These are phyloP conservation scores for Heritiera littoralis DNA, from an alignment of 345 rosid species.

Conservation along the genomic window DNA sequence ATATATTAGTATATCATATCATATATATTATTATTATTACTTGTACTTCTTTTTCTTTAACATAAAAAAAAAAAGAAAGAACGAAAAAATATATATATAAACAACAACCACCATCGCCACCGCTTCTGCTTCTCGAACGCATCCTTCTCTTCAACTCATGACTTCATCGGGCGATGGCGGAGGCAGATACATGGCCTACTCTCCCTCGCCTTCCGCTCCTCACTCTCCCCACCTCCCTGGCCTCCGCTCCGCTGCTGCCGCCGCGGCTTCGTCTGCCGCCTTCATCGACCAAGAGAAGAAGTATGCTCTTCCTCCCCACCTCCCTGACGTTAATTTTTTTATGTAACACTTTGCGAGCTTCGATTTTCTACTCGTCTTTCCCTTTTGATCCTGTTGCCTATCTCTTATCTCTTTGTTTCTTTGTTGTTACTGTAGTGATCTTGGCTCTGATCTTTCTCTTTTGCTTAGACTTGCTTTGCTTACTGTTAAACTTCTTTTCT, in stretches of 20 bases:
- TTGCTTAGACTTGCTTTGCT: not conserved
- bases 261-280: slow-evolving; percentile 27
- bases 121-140: not conserved
- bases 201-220: slow-evolving; percentile 81
- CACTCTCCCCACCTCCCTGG: slow-evolving; percentile 60
- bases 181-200: slow-evolving; percentile 77
- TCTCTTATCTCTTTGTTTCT: not conserved
- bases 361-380: slow-evolving; percentile 7
- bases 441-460: not conserved
- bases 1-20: too few species aligned
- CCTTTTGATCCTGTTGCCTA: not conserved
- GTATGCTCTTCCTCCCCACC: slow-evolving; percentile 34
- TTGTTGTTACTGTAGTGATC: slow-evolving; percentile 1
- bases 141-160: slow-evolving; percentile 30
- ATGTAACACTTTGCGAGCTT: slow-evolving; percentile 8
- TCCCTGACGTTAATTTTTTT: not conserved
- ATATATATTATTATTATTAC: too few species aligned
- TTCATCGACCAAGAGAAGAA: slow-evolving; percentile 85
- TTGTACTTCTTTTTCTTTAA: not conserved
- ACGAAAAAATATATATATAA: too few species aligned
- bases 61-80: not conserved
- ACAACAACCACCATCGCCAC: not conserved
- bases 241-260: slow-evolving; percentile 51
- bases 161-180: slow-evolving; percentile 45
- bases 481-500: slow-evolving; percentile 6